Conservation (phyloP, 805 yeast species). For the Kodamaea kakaduensis region DNA sequence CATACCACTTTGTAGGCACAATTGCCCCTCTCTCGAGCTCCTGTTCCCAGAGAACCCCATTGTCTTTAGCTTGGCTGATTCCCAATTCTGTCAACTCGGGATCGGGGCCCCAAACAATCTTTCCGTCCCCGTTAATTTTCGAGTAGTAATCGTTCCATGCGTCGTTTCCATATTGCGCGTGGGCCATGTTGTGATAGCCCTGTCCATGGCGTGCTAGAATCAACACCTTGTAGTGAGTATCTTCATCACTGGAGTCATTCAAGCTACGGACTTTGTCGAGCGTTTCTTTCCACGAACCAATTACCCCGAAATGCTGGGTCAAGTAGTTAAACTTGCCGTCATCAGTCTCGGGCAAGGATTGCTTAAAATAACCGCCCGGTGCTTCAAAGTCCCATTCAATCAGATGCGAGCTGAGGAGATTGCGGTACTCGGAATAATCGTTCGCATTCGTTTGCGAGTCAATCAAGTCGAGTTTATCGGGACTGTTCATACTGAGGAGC, state of each 20-base stretch:
- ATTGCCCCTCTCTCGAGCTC: constrained; percentile 29
- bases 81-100: constrained; percentile 49
- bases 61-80: constrained; percentile 41
- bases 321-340: constrained; percentile 40
- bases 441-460: constrained; percentile 25
- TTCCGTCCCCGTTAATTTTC: constrained; percentile 42
- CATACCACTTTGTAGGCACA: constrained; percentile 40
- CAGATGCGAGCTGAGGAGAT: constrained; percentile 4
- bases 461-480: constrained; percentile 25
- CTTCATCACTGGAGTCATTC: constrained; percentile 24
- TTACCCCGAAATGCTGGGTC: constrained; percentile 41
- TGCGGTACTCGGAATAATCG: constrained; percentile 18
- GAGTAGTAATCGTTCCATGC: constrained; percentile 48
- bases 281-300: constrained; percentile 21
- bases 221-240: constrained; percentile 41
- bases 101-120: constrained; percentile 49
- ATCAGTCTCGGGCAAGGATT: constrained; percentile 39
- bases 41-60: constrained; percentile 36
- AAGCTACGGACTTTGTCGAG: constrained; percentile 27
- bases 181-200: constrained; percentile 50
- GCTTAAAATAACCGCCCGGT: constrained; percentile 43
- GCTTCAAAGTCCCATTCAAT: constrained; percentile 35
- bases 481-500: too few species aligned
- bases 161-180: constrained; percentile 41
- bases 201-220: constrained; percentile 53